These are phyloP conservation scores for Cerrena zonata DNA, from an alignment of 1,284 basidiomycete genomes.

Conservation along the genomic window DNA sequence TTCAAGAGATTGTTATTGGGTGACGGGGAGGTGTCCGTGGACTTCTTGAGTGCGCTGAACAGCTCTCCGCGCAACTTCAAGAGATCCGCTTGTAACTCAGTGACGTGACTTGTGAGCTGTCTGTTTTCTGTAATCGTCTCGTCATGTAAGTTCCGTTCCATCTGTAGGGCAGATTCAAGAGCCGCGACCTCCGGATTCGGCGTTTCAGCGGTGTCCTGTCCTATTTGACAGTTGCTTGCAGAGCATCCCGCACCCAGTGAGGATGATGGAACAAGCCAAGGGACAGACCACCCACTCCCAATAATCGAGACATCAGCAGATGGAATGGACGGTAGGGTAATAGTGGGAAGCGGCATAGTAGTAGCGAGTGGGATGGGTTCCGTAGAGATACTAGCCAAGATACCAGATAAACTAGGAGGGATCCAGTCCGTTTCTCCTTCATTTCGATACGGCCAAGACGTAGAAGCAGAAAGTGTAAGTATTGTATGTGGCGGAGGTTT, in stretches of 20 bases:
- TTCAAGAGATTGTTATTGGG: constrained; percentile 16
- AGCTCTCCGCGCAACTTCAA: constrained; percentile 25
- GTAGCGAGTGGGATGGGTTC: constrained; percentile 2
- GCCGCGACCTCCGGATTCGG: constrained; percentile 8
- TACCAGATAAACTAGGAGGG: constrained; percentile 1
- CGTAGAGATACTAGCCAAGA: constrained; percentile 5
- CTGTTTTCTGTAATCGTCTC: constrained; percentile 13
- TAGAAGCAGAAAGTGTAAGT: constrained; percentile 20
- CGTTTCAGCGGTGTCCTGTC: constrained; percentile 13
- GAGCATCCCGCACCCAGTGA: constrained; percentile 14
- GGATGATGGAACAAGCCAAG: neutral
- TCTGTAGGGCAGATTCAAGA: constrained; percentile 16
- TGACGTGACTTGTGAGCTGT: constrained; percentile 9
- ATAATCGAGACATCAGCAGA: neutral
- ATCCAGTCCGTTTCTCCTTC: neutral
- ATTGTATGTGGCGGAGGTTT: neutral
- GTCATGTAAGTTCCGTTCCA: constrained; percentile 13
- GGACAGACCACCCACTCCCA: neutral
- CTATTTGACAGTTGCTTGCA: no score
- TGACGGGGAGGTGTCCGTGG: constrained; percentile 16
- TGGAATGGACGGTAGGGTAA: constrained; percentile 6
- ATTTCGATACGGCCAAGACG: constrained; percentile 13
- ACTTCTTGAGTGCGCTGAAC: constrained; percentile 18
- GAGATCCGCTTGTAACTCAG: constrained; percentile 23
- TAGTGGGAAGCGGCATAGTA: neutral